Evolutionary conservation across 225 moss, liverwort and hornwort species (phyloP).

Genomic region (Anthoceros angustus): DNA sequence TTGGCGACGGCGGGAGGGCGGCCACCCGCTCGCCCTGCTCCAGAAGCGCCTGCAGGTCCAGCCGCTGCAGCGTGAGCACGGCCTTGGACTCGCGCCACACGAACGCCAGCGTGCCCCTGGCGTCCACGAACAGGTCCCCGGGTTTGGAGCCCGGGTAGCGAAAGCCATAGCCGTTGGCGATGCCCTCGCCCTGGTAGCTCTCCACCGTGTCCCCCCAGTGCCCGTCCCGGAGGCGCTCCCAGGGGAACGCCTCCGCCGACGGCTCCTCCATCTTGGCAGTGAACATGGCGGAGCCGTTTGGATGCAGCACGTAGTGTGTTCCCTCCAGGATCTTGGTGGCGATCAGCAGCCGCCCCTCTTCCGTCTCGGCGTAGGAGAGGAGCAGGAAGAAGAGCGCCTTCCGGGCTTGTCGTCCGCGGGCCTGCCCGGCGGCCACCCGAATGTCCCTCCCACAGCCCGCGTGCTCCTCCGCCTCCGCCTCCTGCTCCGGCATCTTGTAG

Average conservation of each 20-base stretch:
- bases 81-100: conserved; percentile 42
- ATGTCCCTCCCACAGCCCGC: conserved; percentile 50
- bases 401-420: conserved; percentile 22
- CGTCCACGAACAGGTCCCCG: conserved; percentile 37
- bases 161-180: conserved; percentile 45
- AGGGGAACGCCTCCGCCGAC: conserved; percentile 33
- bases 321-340: conserved; percentile 48
- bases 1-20: conserved; percentile 37
- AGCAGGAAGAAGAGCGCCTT: conserved; percentile 34
- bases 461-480: conserved; percentile 26
- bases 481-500: conserved; percentile 47
- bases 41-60: conserved; percentile 26
- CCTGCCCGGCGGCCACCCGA: conserved; percentile 34
- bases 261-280: conserved; percentile 33
- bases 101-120: conserved; percentile 24
- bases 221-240: conserved; percentile 20
- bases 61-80: conserved; percentile 26
- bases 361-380: conserved; percentile 35
- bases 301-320: conserved; percentile 38
- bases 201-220: conserved; percentile 24
- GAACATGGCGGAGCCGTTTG: conserved; percentile 57
- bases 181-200: conserved; percentile 37
- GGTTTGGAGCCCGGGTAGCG: conserved; percentile 47
- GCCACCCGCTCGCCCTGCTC: conserved; percentile 37
- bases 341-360: conserved; percentile 34